phyloP scores from a whole-genome alignment of 2,329 filamentous ascomycete species.

The Colletotrichum sp. region DNA sequence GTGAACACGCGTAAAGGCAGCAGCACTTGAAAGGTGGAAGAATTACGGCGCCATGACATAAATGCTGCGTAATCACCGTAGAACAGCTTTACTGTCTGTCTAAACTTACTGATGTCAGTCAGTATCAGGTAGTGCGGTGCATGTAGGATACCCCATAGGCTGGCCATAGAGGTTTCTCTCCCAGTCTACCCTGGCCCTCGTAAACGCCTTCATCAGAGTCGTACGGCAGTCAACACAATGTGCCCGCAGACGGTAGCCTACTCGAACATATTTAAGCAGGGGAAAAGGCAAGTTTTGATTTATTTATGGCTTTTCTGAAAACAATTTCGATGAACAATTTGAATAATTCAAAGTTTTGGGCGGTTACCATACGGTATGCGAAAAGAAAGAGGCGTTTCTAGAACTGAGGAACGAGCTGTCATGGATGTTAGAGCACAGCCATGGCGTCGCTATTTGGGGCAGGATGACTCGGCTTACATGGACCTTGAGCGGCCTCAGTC shows the following conservation, averaged over 20 bases:
- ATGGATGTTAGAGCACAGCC: neutral
- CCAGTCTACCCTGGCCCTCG: neutral
- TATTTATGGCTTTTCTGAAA: no score
- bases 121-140: neutral
- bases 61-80: no score
- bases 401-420: neutral
- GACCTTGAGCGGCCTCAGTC: neutral
- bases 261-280: no score
- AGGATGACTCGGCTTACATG: neutral
- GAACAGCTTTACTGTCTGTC: no score
- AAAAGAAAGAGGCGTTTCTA: neutral
- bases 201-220: fast-evolving
- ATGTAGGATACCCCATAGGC: fast-evolving
- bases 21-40: fast-evolving
- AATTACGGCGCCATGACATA: no score
- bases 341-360: no score
- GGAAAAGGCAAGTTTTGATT: no score
- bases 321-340: no score
- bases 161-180: fast-evolving
- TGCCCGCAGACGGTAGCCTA: fast-evolving
- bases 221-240: neutral
- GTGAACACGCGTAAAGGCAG: fast-evolving
- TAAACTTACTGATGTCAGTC: no score
- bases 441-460: neutral
- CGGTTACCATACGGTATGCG: fast-evolving